Conservation (phyloP, 202 grass and related monocot species). For the Tripidium arundinaceum region DNA sequence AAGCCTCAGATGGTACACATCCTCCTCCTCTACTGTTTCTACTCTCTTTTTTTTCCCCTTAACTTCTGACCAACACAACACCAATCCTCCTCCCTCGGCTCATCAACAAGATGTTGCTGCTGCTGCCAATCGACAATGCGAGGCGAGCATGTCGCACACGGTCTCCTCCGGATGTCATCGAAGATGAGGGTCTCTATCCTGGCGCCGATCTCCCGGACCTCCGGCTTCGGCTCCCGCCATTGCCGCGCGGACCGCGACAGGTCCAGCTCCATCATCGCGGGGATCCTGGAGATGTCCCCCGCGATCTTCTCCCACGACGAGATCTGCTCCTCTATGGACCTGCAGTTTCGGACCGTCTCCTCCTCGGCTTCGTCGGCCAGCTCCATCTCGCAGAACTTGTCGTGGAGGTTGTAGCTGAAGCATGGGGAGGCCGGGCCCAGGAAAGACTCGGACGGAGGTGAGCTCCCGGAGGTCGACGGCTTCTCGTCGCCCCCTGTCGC, state of each 20-base stretch:
- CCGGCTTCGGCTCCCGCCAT: constrained; percentile 42
- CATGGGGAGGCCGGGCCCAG: constrained; percentile 29
- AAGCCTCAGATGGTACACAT: constrained; percentile 36
- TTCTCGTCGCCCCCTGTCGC: constrained; percentile 55
- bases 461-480: constrained; percentile 60
- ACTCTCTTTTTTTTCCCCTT: neutral
- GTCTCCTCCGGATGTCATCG: constrained; percentile 80
- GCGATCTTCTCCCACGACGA: constrained; percentile 61
- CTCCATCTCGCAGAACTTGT: constrained; percentile 35
- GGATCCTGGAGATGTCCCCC: constrained; percentile 54
- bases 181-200: constrained; percentile 88
- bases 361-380: constrained; percentile 28
- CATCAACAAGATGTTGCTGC: constrained; percentile 45
- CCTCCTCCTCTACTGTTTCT: neutral
- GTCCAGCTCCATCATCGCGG: constrained; percentile 56
- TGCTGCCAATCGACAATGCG: constrained; percentile 43
- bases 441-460: constrained; percentile 17
- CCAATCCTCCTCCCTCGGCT: neutral
- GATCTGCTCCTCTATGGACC: constrained; percentile 47
- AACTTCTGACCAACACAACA: neutral
- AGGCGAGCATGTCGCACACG: constrained; percentile 65
- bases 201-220: constrained; percentile 48
- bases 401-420: constrained; percentile 33
- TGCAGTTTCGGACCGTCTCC: constrained; percentile 8
- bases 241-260: constrained; percentile 45